Evolutionary conservation across 2,329 filamentous ascomycete species (phyloP).

Genomic region (Alternaria postmessia): DNA sequence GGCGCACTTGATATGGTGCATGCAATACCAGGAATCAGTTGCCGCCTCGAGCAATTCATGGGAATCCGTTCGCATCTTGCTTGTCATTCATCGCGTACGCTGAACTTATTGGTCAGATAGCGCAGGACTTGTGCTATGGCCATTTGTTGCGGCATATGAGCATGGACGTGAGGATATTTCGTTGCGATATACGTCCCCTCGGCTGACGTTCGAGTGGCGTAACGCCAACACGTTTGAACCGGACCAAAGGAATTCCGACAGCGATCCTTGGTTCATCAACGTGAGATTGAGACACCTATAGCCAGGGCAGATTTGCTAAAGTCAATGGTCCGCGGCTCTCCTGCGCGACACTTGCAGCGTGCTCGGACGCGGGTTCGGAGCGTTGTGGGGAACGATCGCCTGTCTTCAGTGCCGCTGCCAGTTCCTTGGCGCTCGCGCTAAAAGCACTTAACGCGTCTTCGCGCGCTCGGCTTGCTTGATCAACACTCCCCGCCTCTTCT

Average conservation of each 20-base stretch:
- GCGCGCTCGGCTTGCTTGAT: conserved; percentile 2
- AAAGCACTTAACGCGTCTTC: background rate
- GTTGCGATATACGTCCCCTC: no score
- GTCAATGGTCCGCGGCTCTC: background rate
- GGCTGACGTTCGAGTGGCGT: no score
- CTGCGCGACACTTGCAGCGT: background rate
- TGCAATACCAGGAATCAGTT: no score
- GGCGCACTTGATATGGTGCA: no score
- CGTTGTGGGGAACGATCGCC: conserved; percentile 3
- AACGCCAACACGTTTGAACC: fast-evolving
- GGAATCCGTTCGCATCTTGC: fast-evolving
- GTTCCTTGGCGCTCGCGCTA: conserved; percentile 3
- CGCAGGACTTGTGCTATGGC: no score
- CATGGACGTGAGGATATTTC: no score
- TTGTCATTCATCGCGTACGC: no score
- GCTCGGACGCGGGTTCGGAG: background rate
- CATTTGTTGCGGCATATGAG: no score
- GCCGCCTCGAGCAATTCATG: fast-evolving
- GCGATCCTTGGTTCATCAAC: background rate
- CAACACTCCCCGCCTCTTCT: conserved; percentile 5
- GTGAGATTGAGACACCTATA: background rate
- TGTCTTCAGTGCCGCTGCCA: background rate
- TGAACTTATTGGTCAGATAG: no score
- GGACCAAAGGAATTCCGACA: background rate
- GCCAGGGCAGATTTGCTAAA: background rate